phyloP scores from a whole-genome alignment of 331 rosid genomes.

The Malus hybrid region DNA sequence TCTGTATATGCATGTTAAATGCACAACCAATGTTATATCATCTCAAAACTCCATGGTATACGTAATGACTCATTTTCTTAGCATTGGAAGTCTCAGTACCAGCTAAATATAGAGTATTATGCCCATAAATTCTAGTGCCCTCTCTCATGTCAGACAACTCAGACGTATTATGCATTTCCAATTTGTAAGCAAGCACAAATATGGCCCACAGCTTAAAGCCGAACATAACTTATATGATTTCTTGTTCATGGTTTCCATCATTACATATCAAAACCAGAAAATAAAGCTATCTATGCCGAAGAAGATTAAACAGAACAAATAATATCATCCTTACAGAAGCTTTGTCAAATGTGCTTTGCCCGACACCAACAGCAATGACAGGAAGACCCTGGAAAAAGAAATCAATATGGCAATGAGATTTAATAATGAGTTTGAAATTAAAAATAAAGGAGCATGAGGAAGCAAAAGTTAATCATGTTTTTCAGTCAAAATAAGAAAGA shows the following conservation, averaged over 20 bases:
- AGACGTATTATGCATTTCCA: not conserved
- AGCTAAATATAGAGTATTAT: not conserved
- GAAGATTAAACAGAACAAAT: constrained; percentile 3
- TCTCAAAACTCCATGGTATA: not conserved
- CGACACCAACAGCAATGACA: constrained; percentile 61
- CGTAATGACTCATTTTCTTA: not conserved
- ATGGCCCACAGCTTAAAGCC: not conserved
- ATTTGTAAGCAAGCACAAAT: not conserved
- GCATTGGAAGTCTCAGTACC: not conserved
- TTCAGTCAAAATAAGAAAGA: not conserved
- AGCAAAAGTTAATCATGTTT: not conserved
- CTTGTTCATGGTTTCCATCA: not conserved
- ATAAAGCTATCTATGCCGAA: not conserved
- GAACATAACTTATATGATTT: not conserved
- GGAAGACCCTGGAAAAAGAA: constrained; percentile 50
- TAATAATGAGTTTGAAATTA: not conserved
- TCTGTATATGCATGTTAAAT: not conserved
- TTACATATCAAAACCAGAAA: not conserved
- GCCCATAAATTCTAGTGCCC: not conserved
- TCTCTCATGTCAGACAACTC: not conserved
- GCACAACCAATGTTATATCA: not conserved
- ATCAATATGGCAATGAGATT: constrained; percentile 13
- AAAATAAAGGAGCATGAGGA: not conserved
- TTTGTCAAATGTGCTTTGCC: constrained; percentile 81
- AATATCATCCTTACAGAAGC: constrained; percentile 66